Conservation (phyloP, 345 rosid species). For the Eucalyptus curtisii region DNA sequence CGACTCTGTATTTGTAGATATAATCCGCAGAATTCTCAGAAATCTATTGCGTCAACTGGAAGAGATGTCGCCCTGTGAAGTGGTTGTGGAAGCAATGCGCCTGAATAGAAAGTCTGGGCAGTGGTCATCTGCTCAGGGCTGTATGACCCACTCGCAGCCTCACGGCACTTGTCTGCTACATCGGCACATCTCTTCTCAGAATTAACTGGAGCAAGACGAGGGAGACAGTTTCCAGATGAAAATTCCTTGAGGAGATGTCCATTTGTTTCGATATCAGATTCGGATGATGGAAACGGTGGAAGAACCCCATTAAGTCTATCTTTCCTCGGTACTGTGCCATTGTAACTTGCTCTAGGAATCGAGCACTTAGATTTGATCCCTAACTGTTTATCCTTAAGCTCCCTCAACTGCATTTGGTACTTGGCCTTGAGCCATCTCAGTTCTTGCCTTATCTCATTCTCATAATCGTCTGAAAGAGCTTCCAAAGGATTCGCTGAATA, state of each 20-base stretch:
- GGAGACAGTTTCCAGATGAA: neutral
- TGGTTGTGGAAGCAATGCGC: slow-evolving; percentile 35
- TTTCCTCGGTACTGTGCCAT: neutral
- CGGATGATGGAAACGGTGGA: neutral
- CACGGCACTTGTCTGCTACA: neutral
- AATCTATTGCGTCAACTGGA: slow-evolving; percentile 77
- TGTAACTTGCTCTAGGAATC: neutral
- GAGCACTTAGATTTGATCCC: slow-evolving; percentile 8
- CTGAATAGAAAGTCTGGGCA: slow-evolving; percentile 21
- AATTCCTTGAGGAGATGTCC: neutral
- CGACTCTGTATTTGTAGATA: neutral
- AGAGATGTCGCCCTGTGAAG: slow-evolving; percentile 77
- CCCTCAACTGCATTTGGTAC: slow-evolving; percentile 51
- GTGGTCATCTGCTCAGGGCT: slow-evolving; percentile 14
- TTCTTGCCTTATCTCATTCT: slow-evolving; percentile 75
- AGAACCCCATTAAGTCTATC: neutral
- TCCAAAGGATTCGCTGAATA: slow-evolving; percentile 2
- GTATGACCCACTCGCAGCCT: neutral
- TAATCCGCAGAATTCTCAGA: slow-evolving; percentile 8
- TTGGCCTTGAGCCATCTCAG: slow-evolving; percentile 90
- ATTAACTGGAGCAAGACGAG: neutral
- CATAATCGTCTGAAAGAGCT: slow-evolving; percentile 26
- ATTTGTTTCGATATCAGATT: neutral
- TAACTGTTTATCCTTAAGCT: slow-evolving; percentile 36
- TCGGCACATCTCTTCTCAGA: slow-evolving; percentile 3